phyloP scores from a whole-genome alignment of 2,329 filamentous ascomycete species.

The Polychaeton citri region DNA sequence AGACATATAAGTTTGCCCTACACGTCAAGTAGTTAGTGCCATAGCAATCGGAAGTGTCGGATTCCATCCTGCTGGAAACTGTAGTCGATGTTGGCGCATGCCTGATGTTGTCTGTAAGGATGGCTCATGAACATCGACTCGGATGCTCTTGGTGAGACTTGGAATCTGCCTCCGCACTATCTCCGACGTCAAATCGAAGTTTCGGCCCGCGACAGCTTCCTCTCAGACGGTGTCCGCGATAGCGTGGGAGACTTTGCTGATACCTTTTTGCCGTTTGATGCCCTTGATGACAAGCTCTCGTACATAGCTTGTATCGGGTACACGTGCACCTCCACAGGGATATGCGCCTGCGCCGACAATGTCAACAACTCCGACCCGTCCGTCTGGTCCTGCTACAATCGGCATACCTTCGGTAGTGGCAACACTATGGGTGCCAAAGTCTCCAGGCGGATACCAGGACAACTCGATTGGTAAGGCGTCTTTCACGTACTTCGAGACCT shows the following conservation, averaged over 20 bases:
- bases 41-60: too few relatives aligned
- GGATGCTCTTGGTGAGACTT: too few relatives aligned
- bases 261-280: slow-evolving; percentile 4
- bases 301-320: slow-evolving; percentile 1
- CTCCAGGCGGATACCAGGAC: slow-evolving; percentile 2
- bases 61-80: too few relatives aligned
- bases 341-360: slow-evolving; percentile 4
- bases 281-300: slow-evolving; percentile 2
- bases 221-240: slow-evolving; percentile 9
- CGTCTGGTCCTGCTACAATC: slow-evolving; percentile 2
- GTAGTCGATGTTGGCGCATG: too few relatives aligned
- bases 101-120: too few relatives aligned
- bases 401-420: slow-evolving; percentile 2
- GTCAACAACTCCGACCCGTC: slow-evolving; percentile 4
- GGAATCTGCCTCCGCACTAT: too few relatives aligned
- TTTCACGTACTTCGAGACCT: slow-evolving; percentile 1
- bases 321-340: slow-evolving; percentile 4
- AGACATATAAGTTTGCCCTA: too few relatives aligned
- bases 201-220: too few relatives aligned
- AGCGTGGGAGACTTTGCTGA: slow-evolving; percentile 4
- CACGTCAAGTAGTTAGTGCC: too few relatives aligned
- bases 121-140: too few relatives aligned
- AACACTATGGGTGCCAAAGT: background rate
- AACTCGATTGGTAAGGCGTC: slow-evolving; percentile 2
- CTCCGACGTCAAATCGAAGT: too few relatives aligned